These are phyloP conservation scores for Platanthera zijinensis DNA, from an alignment of 106 monocot genomes.

Conservation along the genomic window DNA sequence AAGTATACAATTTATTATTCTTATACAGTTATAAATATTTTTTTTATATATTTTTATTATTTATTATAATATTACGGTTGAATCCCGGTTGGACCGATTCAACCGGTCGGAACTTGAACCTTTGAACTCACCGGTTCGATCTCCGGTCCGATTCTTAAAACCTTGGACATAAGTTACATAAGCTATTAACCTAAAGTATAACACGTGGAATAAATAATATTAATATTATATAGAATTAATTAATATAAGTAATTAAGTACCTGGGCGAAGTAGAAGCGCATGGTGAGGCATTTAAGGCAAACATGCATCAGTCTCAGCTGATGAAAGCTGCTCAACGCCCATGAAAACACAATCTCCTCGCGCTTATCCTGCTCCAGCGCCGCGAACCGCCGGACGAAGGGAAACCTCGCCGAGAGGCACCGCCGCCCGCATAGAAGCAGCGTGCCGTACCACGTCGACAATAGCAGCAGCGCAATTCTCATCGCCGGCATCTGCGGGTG, in stretches of 20 bases:
- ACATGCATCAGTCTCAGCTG: conserved; percentile 23
- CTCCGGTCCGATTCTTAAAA: no score
- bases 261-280: conserved; percentile 46
- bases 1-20: no score
- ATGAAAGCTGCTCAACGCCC: conserved; percentile 32
- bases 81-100: no score
- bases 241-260: conserved; percentile 13
- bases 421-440: conserved; percentile 40
- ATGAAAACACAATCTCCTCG: conserved; percentile 42
- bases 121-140: no score
- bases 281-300: conserved; percentile 21
- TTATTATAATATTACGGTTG: no score
- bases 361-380: conserved; percentile 13
- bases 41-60: no score
- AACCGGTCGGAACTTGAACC: no score
- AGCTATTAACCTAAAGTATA: no score
- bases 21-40: no score
- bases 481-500: conserved; percentile 24
- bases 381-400: conserved; percentile 53
- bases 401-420: conserved; percentile 43
- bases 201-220: no score
- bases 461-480: conserved; percentile 34
- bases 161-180: no score
- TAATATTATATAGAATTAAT: background rate
- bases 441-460: conserved; percentile 80